Conservation (phyloP, 1,284 basidiomycete species). For the Ganoderma boninense region DNA sequence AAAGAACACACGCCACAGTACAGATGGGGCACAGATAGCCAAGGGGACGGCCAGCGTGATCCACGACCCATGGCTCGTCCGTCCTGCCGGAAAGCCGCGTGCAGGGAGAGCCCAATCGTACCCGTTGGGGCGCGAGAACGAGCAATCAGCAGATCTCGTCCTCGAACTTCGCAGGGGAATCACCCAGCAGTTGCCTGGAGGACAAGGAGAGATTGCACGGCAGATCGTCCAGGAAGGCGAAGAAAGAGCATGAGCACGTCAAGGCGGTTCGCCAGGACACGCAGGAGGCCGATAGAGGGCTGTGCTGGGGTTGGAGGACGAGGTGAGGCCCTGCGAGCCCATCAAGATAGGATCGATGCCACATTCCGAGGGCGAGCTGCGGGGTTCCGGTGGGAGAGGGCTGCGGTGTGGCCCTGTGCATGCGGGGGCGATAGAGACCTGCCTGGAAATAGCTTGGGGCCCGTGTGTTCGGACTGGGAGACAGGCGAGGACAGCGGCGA, state of each 20-base stretch:
- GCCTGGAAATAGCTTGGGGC: not conserved
- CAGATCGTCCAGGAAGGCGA: conserved; percentile 21
- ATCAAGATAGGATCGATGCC: conserved; percentile 34
- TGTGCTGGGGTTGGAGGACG: conserved; percentile 1
- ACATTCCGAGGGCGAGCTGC: conserved; percentile 10
- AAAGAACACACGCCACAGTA: conserved; percentile 22
- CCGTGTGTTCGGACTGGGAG: not conserved
- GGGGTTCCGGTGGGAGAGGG: conserved; percentile 3
- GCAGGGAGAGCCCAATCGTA: conserved; percentile 23
- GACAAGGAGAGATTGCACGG: conserved; percentile 20
- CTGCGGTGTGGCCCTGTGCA: not conserved
- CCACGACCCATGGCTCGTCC: conserved; percentile 19
- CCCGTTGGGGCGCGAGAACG: conserved; percentile 15
- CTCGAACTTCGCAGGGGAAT: conserved; percentile 27
- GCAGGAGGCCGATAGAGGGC: conserved; percentile 12
- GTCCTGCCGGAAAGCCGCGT: conserved; percentile 8
- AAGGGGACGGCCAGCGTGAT: conserved; percentile 4
- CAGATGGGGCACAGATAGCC: conserved; percentile 33
- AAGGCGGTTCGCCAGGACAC: conserved; percentile 21
- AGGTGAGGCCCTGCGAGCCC: not conserved
- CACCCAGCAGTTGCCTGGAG: conserved; percentile 8
- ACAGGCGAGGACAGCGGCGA: not conserved
- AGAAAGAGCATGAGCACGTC: conserved; percentile 26
- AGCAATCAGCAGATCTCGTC: conserved; percentile 30
- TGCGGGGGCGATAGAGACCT: not conserved